phyloP scores from a whole-genome alignment of 306 rosid species.

The Quercus alba region DNA sequence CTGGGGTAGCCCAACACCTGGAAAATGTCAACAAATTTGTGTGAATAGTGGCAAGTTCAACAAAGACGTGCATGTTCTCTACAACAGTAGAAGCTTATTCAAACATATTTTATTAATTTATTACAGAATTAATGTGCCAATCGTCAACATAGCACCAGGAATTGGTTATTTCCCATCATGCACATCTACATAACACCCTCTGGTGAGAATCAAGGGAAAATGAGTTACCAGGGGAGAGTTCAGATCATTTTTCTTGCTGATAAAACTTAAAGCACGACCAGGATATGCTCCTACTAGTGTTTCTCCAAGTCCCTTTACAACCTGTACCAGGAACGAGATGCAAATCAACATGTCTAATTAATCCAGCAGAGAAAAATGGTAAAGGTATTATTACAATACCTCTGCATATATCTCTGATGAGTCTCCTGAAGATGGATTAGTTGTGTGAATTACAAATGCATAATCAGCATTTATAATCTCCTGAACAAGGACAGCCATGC shows the following conservation, averaged over 20 bases:
- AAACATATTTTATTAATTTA: background rate
- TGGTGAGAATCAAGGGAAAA: conserved; percentile 5
- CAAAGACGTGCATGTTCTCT: conserved; percentile 4
- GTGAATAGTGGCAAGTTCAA: conserved; percentile 17
- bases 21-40: conserved; percentile 22
- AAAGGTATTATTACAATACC: conserved; percentile 39
- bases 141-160: background rate
- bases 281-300: conserved; percentile 99
- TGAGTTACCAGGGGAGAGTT: conserved; percentile 71
- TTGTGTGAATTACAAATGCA: conserved; percentile 97
- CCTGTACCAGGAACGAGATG: conserved; percentile 43
- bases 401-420: conserved; percentile 95
- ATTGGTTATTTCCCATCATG: background rate
- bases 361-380: background rate
- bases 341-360: conserved; percentile 7
- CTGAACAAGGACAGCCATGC: conserved; percentile 99
- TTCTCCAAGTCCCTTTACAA: conserved; percentile 97
- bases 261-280: conserved; percentile 95
- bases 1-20: conserved; percentile 97
- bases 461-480: conserved; percentile 95
- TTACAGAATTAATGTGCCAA: background rate
- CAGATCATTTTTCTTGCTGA: conserved; percentile 77
- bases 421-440: conserved; percentile 96
- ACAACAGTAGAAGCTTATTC: background rate
- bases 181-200: background rate